Percentiles rank a stretch among this genome's conserved stretches.
phyloP scores from a whole-genome alignment of 2,329 filamentous ascomycete species.

The Paraconiothyrium sp. region DNA sequence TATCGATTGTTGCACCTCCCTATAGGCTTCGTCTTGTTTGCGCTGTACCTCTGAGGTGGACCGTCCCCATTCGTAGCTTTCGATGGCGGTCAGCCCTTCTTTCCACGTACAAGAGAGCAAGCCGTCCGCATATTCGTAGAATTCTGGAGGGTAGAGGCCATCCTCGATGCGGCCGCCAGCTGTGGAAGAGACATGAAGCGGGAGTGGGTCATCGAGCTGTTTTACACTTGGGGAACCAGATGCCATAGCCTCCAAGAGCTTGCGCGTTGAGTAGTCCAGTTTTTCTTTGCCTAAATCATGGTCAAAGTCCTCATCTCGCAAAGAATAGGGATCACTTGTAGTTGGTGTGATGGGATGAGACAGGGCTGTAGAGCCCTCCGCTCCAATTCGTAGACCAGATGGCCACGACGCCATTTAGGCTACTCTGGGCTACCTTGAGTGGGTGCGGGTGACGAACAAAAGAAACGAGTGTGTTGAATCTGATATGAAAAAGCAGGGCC shows the following conservation, averaged over 20 bases:
- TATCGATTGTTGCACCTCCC: not conserved
- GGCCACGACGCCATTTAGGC: not conserved
- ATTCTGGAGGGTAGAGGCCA: slow-evolving; percentile 17
- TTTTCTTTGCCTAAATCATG: not conserved
- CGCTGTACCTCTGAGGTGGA: not conserved
- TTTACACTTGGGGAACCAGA: not conserved
- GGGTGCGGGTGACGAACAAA: not conserved
- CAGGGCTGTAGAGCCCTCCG: not conserved
- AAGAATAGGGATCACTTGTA: not conserved
- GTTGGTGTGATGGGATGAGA: not conserved
- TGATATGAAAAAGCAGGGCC: not conserved
- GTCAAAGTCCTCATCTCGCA: not conserved
- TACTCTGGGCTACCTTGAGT: not conserved
- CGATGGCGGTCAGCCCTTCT: slow-evolving; percentile 34
- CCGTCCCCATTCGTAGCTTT: slow-evolving; percentile 34
- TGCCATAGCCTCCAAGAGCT: not conserved
- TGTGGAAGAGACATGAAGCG: no score
- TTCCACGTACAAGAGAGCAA: slow-evolving; percentile 25
- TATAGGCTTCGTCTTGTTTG: not conserved
- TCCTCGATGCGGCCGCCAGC: slow-evolving; percentile 19
- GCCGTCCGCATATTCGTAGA: slow-evolving; percentile 23
- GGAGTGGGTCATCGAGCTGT: not conserved
- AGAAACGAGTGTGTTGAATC: not conserved
- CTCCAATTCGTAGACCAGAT: not conserved
- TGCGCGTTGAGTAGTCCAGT: not conserved